These are phyloP conservation scores for Ceratobasidium papillatum DNA, from an alignment of 1,284 basidiomycete genomes.

Conservation along the genomic window DNA sequence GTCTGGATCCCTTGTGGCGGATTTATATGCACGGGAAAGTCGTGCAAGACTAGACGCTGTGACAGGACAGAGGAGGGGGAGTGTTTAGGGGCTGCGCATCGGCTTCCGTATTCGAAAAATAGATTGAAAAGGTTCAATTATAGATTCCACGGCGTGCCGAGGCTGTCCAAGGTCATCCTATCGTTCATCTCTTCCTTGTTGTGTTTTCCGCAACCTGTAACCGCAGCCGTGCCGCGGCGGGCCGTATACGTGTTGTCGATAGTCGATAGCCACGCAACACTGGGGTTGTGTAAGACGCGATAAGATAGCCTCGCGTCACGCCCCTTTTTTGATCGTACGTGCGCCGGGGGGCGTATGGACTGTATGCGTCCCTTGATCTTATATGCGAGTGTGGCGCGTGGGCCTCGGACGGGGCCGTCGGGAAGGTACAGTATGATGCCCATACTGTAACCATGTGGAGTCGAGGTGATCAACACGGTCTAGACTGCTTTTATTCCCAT, in stretches of 20 bases:
- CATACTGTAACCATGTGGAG: background rate
- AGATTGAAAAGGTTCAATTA: background rate
- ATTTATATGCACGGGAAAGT: too few species aligned
- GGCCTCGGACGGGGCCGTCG: background rate
- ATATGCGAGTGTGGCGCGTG: background rate
- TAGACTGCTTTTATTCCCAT: background rate
- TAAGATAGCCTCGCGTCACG: background rate
- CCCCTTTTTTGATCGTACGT: background rate
- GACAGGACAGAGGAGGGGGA: background rate
- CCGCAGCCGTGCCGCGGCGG: background rate
- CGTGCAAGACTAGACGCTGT: background rate
- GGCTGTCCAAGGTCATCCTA: background rate
- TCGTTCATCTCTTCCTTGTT: background rate
- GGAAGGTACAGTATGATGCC: background rate
- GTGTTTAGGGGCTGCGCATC: background rate
- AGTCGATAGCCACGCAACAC: background rate
- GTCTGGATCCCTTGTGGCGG: too few species aligned
- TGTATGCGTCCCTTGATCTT: background rate
- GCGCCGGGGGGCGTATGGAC: background rate
- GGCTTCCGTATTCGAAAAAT: background rate
- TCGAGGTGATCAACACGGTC: background rate
- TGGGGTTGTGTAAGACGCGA: background rate
- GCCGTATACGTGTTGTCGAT: background rate
- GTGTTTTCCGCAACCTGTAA: too few species aligned
- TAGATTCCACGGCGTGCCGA: background rate